Base-by-base conservation (phyloP, 768 basidiomycete species). In the Pleurotus djamor region DNA sequence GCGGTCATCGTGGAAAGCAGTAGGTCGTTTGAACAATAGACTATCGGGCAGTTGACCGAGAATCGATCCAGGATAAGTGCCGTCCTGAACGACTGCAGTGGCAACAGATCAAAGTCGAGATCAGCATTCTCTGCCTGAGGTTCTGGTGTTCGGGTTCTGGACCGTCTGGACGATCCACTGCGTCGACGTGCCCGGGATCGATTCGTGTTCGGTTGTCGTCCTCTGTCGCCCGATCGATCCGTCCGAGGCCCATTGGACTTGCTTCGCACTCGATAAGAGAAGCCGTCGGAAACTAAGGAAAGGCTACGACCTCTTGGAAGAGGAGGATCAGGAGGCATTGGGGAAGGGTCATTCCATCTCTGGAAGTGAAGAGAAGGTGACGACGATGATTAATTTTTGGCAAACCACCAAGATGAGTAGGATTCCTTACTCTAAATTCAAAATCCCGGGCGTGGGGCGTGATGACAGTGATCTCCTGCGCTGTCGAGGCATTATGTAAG, bases 61-160 rank as follows among this genome's bases (percentile, higher is more conserved):
- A 93, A 94, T 48, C 91, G 83, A 69, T 94, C 82, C 32, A 94
- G 83, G 65, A 94, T 91, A 58, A 94, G 80, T n/a, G 89, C 88
- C 1, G 89, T 89, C 44, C 91, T 83, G 57, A 83, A 78, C 14
- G 89, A 90, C 65, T 90, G 87, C 63, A 79, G 81, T 5, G 89
- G 84, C 6, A 92, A 81, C 8, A 83, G 84, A 37, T 78, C 80
- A 69, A 86, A 90, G 12, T 78, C 77, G 65, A 87, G 78, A 1
- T 71, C 60, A 34, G 65, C 63, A 52, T 63, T 63, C 61, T 52
- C 51, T 28, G 33, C 37, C 38, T 17, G 16, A 28, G 48, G 57
- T 47, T 44, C 52, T 48, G 47, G 28, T n/a, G 44, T 59, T 33
- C 49, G 54, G 50, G 59, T 62, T 34, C 59, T 52, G 5, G 64